Conservation (phyloP, 805 yeast species). For the Kregervanrija delftensis region DNA sequence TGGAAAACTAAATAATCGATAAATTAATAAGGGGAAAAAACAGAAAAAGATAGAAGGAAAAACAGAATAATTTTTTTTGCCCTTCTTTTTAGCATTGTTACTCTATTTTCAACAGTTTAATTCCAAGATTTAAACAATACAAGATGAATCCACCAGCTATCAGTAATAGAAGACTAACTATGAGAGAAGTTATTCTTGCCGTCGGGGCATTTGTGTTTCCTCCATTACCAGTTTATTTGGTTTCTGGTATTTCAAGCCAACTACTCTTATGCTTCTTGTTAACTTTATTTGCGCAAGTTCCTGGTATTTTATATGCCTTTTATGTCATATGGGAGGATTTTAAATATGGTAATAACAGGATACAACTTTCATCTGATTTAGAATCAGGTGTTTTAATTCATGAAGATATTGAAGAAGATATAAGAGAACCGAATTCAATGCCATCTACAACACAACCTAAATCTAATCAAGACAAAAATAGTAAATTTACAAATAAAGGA, state of each 20-base stretch:
- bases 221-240: slow-evolving; percentile 63
- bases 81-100: background rate
- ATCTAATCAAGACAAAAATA: no score
- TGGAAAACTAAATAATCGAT: no score
- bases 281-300: slow-evolving; percentile 41
- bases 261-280: slow-evolving; percentile 36
- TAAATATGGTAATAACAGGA: background rate
- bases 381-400: no score
- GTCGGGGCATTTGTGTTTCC: slow-evolving; percentile 60
- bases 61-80: no score
- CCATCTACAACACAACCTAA: no score
- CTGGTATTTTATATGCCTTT: slow-evolving; percentile 45
- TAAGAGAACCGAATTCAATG: no score
- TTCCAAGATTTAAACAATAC: background rate
- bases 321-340: slow-evolving; percentile 25
- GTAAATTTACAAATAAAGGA: no score
- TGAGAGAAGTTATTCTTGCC: slow-evolving; percentile 48
- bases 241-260: slow-evolving; percentile 56
- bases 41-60: no score
- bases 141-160: background rate
- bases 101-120: background rate
- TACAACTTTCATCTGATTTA: no score
- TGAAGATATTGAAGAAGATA: no score
- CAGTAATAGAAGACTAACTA: no score
- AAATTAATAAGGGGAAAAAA: no score